Percentiles rank a stretch among this genome's conserved stretches.
These are phyloP conservation scores for Nephelium lappaceum DNA, from an alignment of 345 rosid genomes.

Conservation along the genomic window DNA sequence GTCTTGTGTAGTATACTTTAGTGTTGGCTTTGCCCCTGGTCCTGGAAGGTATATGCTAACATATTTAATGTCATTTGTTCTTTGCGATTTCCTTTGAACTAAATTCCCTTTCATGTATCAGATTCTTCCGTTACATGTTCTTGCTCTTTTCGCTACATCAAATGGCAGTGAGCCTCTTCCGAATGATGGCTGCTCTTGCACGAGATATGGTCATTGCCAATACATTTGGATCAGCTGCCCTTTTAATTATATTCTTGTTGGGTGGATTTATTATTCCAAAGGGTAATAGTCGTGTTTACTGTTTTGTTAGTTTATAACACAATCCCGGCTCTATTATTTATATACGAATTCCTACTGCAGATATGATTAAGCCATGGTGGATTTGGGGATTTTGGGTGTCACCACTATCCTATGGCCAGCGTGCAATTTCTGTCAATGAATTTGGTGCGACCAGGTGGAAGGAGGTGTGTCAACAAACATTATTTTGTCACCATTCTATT, in stretches of 20 bases:
- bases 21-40: slow-evolving; percentile 79
- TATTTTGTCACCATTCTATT: background rate
- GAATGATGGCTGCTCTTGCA: slow-evolving; percentile 73
- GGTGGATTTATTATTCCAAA: slow-evolving; percentile 92
- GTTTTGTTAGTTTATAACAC: no score
- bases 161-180: slow-evolving; percentile 88
- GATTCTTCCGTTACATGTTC: slow-evolving; percentile 86
- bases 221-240: slow-evolving; percentile 78
- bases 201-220: slow-evolving; percentile 88
- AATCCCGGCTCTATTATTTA: slow-evolving; percentile 55
- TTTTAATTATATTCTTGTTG: slow-evolving; percentile 62
- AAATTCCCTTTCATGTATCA: slow-evolving; percentile 28
- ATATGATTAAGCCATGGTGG: slow-evolving; percentile 81
- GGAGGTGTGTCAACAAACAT: slow-evolving; percentile 39
- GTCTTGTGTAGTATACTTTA: slow-evolving; percentile 78
- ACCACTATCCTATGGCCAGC: slow-evolving; percentile 77
- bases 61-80: background rate
- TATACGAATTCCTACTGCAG: slow-evolving; percentile 38
- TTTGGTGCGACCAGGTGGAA: slow-evolving; percentile 80
- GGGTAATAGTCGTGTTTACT: no score
- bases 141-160: slow-evolving; percentile 76
- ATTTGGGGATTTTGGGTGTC: slow-evolving; percentile 89
- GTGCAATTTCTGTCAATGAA: slow-evolving; percentile 81
- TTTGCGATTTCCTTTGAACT: slow-evolving; percentile 14
- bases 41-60: slow-evolving; percentile 52